Base-by-base conservation (phyloP, 2,329 filamentous ascomycete species). In the Westerdykella sp. region DNA sequence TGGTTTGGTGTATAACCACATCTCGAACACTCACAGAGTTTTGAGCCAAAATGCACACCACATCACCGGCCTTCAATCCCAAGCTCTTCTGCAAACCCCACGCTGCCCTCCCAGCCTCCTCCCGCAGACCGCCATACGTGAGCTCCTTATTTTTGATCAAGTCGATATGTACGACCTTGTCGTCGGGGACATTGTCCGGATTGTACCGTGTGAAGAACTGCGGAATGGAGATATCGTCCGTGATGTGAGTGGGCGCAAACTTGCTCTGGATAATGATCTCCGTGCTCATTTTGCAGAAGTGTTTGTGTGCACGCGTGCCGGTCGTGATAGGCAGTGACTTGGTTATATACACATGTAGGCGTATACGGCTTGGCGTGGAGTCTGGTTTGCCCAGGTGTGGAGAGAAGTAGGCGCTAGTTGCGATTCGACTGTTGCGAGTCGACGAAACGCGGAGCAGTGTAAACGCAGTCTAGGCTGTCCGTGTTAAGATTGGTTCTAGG, bases 121-220 rank as follows among this genome's bases (percentile, higher is more conserved):
- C 41, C 31, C 47, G 34, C 21, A 49, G 35, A 21, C 47, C 47
- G 5, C 47, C 47, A 38, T 49, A 49, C 11, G 47, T 49, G 21
- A 49, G 42, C 22, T 49, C 38, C 35, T 47, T 47, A 14, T 37
- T 39, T 41, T 40, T 44, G 28, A 49, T 39, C 38, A 49, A 32
- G 37, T 49, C 47, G 5, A 49, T 41, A 32, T 49, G 47, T 16
- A 49, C 44, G 22, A 49, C 44, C 35, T 49, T 49, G 25, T 41
- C 41, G 15, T 31, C 12, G 13, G 15, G 28, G 4, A 47, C 47
- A 39, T 46, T 49, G 39, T 49, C 47, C 12, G 47, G 47, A 35
- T 49, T 49, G 32, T 46, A 49, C 22, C 37, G 37, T 15, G 47
- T 49, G 18, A 49, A 37, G 34, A 49, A 49, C 22, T 49, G 47